Conservation (phyloP, 306 rosid species). For the Cicer chorassanicum region DNA sequence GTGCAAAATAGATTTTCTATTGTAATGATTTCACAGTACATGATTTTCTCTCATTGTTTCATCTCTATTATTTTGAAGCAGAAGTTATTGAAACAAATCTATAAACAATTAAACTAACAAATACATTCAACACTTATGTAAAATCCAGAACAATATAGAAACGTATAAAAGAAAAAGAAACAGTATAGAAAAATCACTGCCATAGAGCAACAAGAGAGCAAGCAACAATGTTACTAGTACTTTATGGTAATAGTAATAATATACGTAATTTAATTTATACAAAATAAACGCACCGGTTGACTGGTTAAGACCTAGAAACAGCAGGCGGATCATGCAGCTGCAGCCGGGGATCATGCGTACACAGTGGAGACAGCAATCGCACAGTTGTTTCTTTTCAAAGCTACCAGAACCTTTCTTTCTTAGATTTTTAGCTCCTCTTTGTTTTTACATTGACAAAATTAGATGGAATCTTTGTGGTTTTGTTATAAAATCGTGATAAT, state of each 20-base stretch:
- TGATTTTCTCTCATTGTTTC: no score
- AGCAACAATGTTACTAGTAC: no score
- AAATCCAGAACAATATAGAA: neutral
- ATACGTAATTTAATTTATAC: neutral
- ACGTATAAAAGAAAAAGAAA: no score
- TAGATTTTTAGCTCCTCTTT: no score
- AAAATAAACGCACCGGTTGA: constrained; percentile 10
- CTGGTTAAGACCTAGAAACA: neutral
- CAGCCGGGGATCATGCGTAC: neutral
- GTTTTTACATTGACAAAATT: no score
- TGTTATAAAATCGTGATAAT: no score
- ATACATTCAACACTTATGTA: neutral
- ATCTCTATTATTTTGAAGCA: neutral
- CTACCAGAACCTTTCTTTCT: neutral
- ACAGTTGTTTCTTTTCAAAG: neutral
- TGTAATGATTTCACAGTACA: no score
- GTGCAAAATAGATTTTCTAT: no score
- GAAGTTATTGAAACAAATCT: neutral
- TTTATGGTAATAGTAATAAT: no score
- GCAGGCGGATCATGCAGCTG: neutral
- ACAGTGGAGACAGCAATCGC: neutral
- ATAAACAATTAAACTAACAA: neutral
- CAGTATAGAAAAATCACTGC: no score
- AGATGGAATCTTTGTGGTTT: no score
- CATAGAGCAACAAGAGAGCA: no score